Conservation (phyloP, 73 alveolate species). For the Paramecium primaurelia region DNA sequence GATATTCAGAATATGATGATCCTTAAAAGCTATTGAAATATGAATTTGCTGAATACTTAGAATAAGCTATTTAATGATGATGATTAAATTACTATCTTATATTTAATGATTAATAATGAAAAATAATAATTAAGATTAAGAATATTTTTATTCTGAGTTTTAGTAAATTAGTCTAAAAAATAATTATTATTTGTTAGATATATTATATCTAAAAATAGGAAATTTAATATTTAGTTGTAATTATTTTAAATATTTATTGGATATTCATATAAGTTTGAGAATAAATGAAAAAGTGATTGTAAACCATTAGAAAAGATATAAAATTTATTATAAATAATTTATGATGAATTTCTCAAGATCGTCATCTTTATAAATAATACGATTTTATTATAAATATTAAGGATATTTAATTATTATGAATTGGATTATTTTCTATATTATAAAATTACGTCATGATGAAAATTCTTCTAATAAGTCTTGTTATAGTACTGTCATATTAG, state of each 20-base stretch:
- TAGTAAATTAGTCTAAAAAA: too few species aligned
- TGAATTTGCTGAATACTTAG: not conserved
- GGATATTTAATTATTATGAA: not conserved
- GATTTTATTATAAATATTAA: not conserved
- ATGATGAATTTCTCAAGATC: not conserved
- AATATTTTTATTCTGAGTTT: not conserved
- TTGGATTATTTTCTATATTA: not conserved
- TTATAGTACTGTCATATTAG: not conserved
- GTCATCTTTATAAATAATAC: not conserved
- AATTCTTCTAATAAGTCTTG: not conserved
- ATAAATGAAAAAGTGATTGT: not conserved
- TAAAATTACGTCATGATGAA: constrained; percentile 16
- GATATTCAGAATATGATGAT: constrained; percentile 35
- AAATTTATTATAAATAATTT: not conserved
- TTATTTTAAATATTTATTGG: too few species aligned
- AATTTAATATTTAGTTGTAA: not conserved
- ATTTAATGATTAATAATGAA: too few species aligned
- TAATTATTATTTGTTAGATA: not conserved
- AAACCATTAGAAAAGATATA: not conserved
- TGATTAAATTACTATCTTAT: not conserved
- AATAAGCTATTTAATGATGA: not conserved
- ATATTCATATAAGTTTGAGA: not conserved
- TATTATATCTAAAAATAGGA: not conserved
- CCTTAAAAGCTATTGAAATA: not conserved
- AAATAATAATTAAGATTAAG: not conserved